Evolutionary conservation across 2,329 filamentous ascomycete species (phyloP).

Genomic region (Zymoseptoria crescenta): DNA sequence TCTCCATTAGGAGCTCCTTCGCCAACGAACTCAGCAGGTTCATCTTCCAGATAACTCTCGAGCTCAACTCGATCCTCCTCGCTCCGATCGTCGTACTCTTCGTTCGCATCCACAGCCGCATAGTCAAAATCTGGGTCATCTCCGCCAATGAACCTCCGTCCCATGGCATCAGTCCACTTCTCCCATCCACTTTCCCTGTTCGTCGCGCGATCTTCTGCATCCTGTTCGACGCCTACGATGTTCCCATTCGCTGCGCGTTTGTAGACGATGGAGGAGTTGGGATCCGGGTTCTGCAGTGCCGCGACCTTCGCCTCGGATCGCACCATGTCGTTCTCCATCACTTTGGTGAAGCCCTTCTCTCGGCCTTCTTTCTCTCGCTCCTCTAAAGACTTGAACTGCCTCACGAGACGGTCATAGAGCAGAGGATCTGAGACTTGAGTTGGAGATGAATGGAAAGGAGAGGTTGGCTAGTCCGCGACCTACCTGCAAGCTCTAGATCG

Average conservation of each 20-base stretch:
- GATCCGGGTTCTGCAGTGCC: slow-evolving; percentile 49
- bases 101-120: slow-evolving; percentile 57
- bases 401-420: slow-evolving; percentile 72
- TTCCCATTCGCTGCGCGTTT: slow-evolving; percentile 46
- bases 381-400: slow-evolving; percentile 63
- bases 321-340: slow-evolving; percentile 68
- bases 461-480: slow-evolving; percentile 4
- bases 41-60: slow-evolving; percentile 72
- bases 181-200: slow-evolving; percentile 59
- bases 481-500: slow-evolving; percentile 55
- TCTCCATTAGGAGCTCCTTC: slow-evolving; percentile 35
- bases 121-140: slow-evolving; percentile 77
- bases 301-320: slow-evolving; percentile 69
- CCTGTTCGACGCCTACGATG: slow-evolving; percentile 51
- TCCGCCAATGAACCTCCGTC: slow-evolving; percentile 65
- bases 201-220: slow-evolving; percentile 44
- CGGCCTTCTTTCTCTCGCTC: slow-evolving; percentile 69
- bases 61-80: slow-evolving; percentile 55
- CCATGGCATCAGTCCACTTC: slow-evolving; percentile 66
- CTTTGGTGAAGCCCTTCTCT: slow-evolving; percentile 67
- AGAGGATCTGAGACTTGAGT: slow-evolving; percentile 54
- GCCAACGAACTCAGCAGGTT: slow-evolving; percentile 44
- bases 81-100: slow-evolving; percentile 60
- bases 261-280: slow-evolving; percentile 44
- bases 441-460: background rate